phyloP scores from a whole-genome alignment of 1,284 basidiomycete genomes.

The Mycosarcoma maydis region DNA sequence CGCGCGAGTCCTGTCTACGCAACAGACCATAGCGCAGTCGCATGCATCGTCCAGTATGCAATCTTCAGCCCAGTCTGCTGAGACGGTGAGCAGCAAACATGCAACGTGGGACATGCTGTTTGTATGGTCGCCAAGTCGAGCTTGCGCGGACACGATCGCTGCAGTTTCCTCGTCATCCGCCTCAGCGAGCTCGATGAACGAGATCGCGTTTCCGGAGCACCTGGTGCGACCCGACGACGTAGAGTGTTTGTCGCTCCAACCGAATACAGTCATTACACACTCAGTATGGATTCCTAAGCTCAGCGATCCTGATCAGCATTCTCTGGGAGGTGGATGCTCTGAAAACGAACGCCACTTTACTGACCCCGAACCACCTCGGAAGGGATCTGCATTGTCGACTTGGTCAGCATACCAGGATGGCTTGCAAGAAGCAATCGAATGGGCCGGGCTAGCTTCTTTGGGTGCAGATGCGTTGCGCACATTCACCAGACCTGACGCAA shows the following conservation, averaged over 20 bases:
- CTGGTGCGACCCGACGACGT: constrained; percentile 21
- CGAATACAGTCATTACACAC: constrained; percentile 6
- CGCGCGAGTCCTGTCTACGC: constrained; percentile 6
- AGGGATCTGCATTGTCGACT: not conserved
- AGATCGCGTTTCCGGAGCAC: constrained; percentile 37
- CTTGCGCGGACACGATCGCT: not conserved
- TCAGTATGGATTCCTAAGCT: constrained; percentile 41
- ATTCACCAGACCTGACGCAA: constrained; percentile 12
- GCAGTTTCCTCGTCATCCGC: not conserved
- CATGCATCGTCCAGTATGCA: constrained; percentile 24
- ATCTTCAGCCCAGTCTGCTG: not conserved
- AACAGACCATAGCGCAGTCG: constrained; percentile 18
- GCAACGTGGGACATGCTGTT: constrained; percentile 51
- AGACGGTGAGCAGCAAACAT: constrained; percentile 17
- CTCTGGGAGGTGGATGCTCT: constrained; percentile 7
- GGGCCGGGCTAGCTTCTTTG: constrained; percentile 31
- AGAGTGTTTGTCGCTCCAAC: constrained; percentile 2
- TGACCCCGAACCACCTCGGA: constrained; percentile 13
- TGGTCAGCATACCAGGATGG: constrained; percentile 24
- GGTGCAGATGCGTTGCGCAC: constrained; percentile 24
- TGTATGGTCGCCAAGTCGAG: constrained; percentile 32
- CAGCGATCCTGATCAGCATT: constrained; percentile 2
- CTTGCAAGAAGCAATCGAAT: constrained; percentile 37
- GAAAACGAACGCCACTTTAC: constrained; percentile 15
- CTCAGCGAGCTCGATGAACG: constrained; percentile 1